phyloP scores from a whole-genome alignment of 106 monocot species.

The Allium cepa region DNA sequence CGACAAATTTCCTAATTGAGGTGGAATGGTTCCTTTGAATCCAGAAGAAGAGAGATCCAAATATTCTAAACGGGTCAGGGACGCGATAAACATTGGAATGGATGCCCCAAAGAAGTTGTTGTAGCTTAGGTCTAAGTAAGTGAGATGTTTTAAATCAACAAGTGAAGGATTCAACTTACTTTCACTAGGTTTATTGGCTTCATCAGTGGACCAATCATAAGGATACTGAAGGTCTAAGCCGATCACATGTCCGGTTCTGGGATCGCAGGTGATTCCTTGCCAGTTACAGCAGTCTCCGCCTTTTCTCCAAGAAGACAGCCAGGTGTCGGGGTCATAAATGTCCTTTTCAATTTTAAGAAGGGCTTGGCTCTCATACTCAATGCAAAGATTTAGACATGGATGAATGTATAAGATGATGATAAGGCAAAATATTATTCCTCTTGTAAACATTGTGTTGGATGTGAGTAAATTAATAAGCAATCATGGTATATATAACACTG shows the following conservation, averaged over 20 bases:
- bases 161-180: constrained; percentile 6
- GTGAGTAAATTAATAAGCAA: too few species aligned
- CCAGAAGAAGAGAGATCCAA: constrained; percentile 9
- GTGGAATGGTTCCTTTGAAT: constrained; percentile 15
- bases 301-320: constrained; percentile 16
- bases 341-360: constrained; percentile 22
- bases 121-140: background rate
- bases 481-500: too few species aligned
- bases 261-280: constrained; percentile 1
- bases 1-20: constrained; percentile 19
- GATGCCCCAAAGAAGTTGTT: background rate
- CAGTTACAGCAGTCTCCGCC: background rate
- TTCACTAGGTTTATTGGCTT: background rate
- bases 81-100: constrained; percentile 10
- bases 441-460: too few species aligned
- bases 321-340: constrained; percentile 4
- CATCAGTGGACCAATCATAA: background rate
- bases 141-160: background rate
- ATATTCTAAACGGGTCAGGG: constrained; percentile 6
- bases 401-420: too few species aligned
- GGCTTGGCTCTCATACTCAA: constrained; percentile 15
- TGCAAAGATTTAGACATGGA: background rate
- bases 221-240: background rate
- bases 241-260: background rate
- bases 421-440: too few species aligned